Percentiles rank a stretch among this genome's conserved stretches.
Conservation (phyloP, 2,329 filamentous ascomycete genomes). For the Colletotrichum lupini region DNA sequence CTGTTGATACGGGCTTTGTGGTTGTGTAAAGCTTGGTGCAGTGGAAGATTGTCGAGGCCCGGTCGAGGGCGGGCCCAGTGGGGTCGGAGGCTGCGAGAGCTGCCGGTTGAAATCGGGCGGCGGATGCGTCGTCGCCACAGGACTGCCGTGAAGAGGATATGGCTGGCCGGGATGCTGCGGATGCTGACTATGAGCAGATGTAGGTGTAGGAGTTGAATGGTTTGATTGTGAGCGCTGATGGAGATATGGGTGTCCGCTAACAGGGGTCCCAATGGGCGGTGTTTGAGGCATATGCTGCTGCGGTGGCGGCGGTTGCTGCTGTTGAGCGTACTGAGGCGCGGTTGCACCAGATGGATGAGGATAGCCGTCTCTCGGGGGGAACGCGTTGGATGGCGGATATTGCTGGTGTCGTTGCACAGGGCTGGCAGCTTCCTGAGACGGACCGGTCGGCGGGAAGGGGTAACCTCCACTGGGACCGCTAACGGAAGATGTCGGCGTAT, state of each 20-base stretch:
- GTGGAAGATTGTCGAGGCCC: conserved; percentile 55
- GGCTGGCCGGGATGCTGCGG: conserved; percentile 63
- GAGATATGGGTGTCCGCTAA: conserved; percentile 46
- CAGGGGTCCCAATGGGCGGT: conserved; percentile 54
- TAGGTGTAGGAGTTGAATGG: conserved; percentile 71
- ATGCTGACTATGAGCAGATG: conserved; percentile 69
- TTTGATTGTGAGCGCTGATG: conserved; percentile 67
- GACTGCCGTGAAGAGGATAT: conserved; percentile 62
- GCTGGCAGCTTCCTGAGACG: conserved; percentile 56
- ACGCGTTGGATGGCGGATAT: conserved; percentile 57
- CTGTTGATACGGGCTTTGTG: conserved; percentile 71
- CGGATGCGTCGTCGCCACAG: conserved; percentile 57
- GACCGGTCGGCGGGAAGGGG: conserved; percentile 60
- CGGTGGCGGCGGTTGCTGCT: conserved; percentile 45
- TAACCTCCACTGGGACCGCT: conserved; percentile 56
- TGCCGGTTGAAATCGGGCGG: conserved; percentile 58
- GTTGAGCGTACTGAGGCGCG: conserved; percentile 46
- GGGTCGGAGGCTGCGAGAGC: conserved; percentile 65
- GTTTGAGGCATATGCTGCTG: conserved; percentile 54
- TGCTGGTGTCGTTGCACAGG: conserved; percentile 63
- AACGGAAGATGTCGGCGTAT: conserved; percentile 58
- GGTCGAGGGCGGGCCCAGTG: conserved; percentile 61
- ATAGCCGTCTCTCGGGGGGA: conserved; percentile 59
- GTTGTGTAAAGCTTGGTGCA: conserved; percentile 57
- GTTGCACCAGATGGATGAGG: conserved; percentile 49